Conservation (phyloP, 306 rosid species). For the Sicyos baderoa region DNA sequence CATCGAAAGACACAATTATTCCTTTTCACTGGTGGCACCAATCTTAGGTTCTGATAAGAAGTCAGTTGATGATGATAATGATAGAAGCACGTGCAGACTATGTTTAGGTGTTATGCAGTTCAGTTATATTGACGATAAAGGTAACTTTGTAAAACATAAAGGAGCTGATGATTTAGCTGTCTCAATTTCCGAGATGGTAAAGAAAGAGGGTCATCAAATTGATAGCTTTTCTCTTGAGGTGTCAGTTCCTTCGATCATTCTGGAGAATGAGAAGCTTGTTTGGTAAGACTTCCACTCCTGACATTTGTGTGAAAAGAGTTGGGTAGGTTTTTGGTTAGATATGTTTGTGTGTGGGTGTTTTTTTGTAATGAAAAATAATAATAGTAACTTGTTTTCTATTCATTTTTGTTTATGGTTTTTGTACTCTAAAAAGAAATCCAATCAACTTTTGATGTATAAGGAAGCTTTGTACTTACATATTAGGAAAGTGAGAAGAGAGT, state of each 20-base stretch:
- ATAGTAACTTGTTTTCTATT: neutral
- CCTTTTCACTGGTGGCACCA: constrained; percentile 25
- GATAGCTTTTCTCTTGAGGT: constrained; percentile 67
- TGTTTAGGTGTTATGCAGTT: constrained; percentile 86
- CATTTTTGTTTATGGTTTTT: neutral
- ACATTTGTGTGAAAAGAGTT: too few species aligned
- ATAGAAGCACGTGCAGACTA: constrained; percentile 33
- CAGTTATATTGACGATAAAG: constrained; percentile 28
- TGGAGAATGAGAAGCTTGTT: constrained; percentile 42
- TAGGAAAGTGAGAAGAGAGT: neutral
- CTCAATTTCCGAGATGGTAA: constrained; percentile 43
- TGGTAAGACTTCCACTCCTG: constrained; percentile 29
- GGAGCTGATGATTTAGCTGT: constrained; percentile 39
- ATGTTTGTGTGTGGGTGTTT: neutral
- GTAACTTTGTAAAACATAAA: constrained; percentile 22
- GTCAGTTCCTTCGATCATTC: constrained; percentile 47
- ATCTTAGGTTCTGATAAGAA: constrained; percentile 30
- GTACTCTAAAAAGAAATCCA: neutral
- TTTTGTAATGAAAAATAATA: neutral
- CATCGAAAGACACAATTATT: constrained; percentile 21
- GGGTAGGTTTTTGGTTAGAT: neutral
- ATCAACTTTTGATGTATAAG: neutral
- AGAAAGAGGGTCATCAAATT: constrained; percentile 39
- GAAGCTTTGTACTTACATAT: neutral
- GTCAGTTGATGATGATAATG: constrained; percentile 18